Base-by-base conservation (phyloP, 2,329 filamentous ascomycete genomes). In the Scorias spongiosa region DNA sequence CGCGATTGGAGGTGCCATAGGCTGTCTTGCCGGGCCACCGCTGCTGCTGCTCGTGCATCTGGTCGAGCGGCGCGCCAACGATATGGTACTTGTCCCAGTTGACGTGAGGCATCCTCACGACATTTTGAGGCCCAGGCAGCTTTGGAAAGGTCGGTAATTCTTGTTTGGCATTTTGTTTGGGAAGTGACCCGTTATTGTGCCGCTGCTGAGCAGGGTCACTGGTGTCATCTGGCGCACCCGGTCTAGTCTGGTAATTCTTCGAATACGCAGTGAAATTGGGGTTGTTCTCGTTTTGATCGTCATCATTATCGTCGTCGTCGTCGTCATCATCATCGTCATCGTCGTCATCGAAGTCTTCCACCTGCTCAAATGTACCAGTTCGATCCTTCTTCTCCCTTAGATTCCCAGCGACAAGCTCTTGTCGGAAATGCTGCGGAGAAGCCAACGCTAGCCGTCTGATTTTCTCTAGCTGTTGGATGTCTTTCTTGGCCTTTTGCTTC, bases 21-120 rank as follows among this genome's bases (percentile, higher is more conserved):
- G 46, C 47, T 28, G 43, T 32, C 15, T 47, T 55, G 17, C 57
- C 55, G 2, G 86, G 87, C 43, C 75, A 73, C 41, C 68, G 65
- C 42, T 79, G 66, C 64, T 95, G 87, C 57, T 93, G 84, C 42
- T 78, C 74, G 60, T 95, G 88, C 49, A 95, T 69, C 59, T 79
- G 83, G 62, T 95, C 86, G 30, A 95, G 70, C 1, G 84, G 77
- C 47, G 84, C 81, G 41, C 86, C 88, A 2, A 91, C 78, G n/a
- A 95, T 72, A 53, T 85, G 84, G 62, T 96, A 96, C 58, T 94
- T 88, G 10, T 80, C 77, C 89, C 89, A 96, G 66, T 95, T 94
- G 57, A 96, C 80, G 8, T 85, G 82, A 8, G 89, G 89, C 65
- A 81, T 86, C 36, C 88, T 79, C 20, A 93, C 80, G 1, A 96